Base-by-base conservation (phyloP, 2,329 filamentous ascomycete species). In the Fusarium equiseti region DNA sequence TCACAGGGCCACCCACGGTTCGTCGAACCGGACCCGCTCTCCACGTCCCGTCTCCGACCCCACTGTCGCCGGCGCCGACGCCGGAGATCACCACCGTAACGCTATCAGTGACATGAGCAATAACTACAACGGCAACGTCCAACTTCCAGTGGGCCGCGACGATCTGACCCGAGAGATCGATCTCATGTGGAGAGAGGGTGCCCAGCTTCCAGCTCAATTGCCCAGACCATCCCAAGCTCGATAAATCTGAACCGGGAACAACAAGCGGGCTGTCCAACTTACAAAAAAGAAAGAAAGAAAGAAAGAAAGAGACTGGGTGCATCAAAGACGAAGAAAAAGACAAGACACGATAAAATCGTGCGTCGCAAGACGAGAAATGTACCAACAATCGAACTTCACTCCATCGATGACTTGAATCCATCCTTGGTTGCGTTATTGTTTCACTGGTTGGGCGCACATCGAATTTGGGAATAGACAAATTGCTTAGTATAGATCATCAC, bases 311-410 rank as follows among this genome's bases (percentile, higher is more conserved):
- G 11, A 26, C 24, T 38, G 26, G 18, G 20, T n/a, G 29, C 38
- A 61, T 51, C 24, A 20, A 11, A 15, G 32, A 38, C 35, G 10
- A 38, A 38, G 35, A 38, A 38, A 57, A 16, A 50, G n/a, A 54
- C 46, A 29, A 35, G 35, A 22, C 15, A 26, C 27, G 27, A 29
- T 16, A 44, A 52, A 42, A 38, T 26, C 18, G 27, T 35, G 11
- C 35, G 62, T 66, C 63, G 62, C 62, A 32, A 66, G 63, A 50
- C 62, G 24, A 38, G 24, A 8, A 16, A 12, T 38, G 16, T 24
- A 53, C 3, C 16, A 44, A 31, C 26, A 29, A 27, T n/a, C 3
- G 29, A 6, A 26, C 35, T 61, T 50, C 15, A 10, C 20, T 43
- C 35, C 35, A 38, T 38, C 18, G 18, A 38, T 38, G 26, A 6